A percentile compares a stretch with the other conserved stretches of the same genome.
These are phyloP conservation scores for Daldinia childiae DNA, from an alignment of 495 filamentous ascomycete species.

Conservation along the genomic window DNA sequence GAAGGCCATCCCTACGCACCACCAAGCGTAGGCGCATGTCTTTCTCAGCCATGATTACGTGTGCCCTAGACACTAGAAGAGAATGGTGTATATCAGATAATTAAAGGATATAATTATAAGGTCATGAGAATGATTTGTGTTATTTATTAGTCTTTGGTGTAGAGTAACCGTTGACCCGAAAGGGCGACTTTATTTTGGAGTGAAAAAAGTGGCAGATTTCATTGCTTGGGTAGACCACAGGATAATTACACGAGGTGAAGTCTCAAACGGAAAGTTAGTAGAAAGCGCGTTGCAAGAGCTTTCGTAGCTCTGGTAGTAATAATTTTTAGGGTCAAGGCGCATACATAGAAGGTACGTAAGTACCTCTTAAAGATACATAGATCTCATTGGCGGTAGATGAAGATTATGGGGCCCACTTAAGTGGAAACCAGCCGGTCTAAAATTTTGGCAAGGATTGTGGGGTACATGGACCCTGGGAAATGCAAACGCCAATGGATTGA, in stretches of 20 bases:
- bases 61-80: not conserved
- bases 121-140: not conserved
- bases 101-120: not conserved
- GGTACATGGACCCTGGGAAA: not conserved
- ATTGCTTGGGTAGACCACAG: not conserved
- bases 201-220: not conserved
- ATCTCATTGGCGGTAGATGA: not conserved
- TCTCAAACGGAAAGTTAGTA: not conserved
- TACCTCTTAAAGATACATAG: not conserved
- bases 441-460: not conserved
- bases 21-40: conserved; percentile 83
- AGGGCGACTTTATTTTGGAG: not conserved
- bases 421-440: not conserved
- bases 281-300: conserved; percentile 3
- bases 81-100: not conserved
- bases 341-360: not conserved
- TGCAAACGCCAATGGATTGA: not conserved
- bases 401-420: not conserved
- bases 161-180: not conserved
- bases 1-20: conserved; percentile 82
- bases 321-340: not conserved
- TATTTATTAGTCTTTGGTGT: not conserved
- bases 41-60: conserved; percentile 34
- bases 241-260: not conserved
- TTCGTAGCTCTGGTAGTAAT: not conserved